phyloP scores from a whole-genome alignment of 1,284 basidiomycete genomes.

The Tremellales sp. region DNA sequence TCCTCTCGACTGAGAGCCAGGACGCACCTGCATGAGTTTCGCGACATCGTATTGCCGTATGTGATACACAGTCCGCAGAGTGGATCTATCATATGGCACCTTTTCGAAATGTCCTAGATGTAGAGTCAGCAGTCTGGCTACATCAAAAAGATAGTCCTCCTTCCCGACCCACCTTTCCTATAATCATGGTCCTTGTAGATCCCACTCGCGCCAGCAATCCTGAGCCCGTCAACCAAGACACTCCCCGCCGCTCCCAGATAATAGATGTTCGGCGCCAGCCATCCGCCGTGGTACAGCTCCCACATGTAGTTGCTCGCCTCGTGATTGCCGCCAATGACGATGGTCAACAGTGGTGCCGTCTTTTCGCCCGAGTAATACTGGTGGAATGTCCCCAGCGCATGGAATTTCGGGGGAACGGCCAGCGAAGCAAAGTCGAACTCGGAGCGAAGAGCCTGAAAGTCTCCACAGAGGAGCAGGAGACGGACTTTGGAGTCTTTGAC shows the following conservation, averaged over 20 bases:
- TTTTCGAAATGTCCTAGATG: conserved; percentile 55
- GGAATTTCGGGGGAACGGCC: conserved; percentile 88
- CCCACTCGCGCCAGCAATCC: conserved; percentile 85
- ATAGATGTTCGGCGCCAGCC: conserved; percentile 96
- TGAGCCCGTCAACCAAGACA: conserved; percentile 77
- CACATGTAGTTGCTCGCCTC: conserved; percentile 96
- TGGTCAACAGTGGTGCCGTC: conserved; percentile 77
- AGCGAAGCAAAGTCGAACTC: conserved; percentile 80
- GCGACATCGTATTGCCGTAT: conserved; percentile 79
- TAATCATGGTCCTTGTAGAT: conserved; percentile 88
- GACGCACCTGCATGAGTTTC: conserved; percentile 69
- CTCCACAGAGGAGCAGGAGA: conserved; percentile 79
- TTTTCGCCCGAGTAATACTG: conserved; percentile 85
- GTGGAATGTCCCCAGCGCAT: conserved; percentile 75
- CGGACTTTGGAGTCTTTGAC: conserved; percentile 67
- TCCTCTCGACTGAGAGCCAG: not conserved
- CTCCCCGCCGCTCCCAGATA: conserved; percentile 91
- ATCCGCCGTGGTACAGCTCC: conserved; percentile 95
- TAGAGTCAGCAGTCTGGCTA: conserved; percentile 24
- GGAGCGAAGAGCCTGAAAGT: conserved; percentile 90
- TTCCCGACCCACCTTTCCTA: conserved; percentile 57
- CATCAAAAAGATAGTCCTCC: not conserved
- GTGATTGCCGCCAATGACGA: conserved; percentile 97
- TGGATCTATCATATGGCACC: conserved; percentile 58
- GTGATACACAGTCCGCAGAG: conserved; percentile 86